Base-by-base conservation (phyloP, 306 rosid species). In the Pachyrhizus erosus region DNA sequence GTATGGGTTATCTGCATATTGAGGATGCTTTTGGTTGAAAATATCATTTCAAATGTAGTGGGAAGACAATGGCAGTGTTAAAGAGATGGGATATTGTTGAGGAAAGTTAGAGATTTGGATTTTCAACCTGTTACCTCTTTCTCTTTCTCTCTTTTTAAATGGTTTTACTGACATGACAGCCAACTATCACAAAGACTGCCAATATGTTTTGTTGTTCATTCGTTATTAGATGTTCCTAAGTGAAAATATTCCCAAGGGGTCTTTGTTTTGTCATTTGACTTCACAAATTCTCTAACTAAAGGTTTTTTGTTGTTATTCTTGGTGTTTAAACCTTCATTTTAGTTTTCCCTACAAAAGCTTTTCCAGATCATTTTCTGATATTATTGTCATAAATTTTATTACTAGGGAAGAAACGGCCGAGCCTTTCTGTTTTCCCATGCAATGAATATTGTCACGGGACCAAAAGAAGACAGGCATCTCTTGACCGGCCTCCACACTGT, bases 391-490 rank as follows among this genome's bases (percentile, higher is more conserved):
- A 14, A 80, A 73, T 80, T 62, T 58, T 81, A 40, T 73, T 43
- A 76, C n/a, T 75, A 96, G 98, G 99, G 98, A 80, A 92, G 90
- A 91, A 86, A 92, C 17, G 93, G 99, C 45, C 92, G 98, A 77
- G 99, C 99, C 49, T 96, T 96, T 82, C 94, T 96, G 89, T 96
- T 96, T 87, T 92, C 99, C 77, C 99, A 96, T 58, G 96, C 94
- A 2, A 96, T 96, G 97, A 96, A 93, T 80, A 26, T 96, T 64
- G 82, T 83, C 13, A 88, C 91, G 0, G 99, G 99, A 73, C 91
- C 97, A 72, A 96, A 87, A 84, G 99, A 96, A 84, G 98, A 96
- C 85, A 86, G 99, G 46, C 89, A 90, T 91, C 97, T 96, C 77
- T 1, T 90, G 87, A 96, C 99, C 18, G 98, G 99, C 77, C 99